Conservation (phyloP, 176 grass and related monocot genomes). For the Calamus simplicifolius region DNA sequence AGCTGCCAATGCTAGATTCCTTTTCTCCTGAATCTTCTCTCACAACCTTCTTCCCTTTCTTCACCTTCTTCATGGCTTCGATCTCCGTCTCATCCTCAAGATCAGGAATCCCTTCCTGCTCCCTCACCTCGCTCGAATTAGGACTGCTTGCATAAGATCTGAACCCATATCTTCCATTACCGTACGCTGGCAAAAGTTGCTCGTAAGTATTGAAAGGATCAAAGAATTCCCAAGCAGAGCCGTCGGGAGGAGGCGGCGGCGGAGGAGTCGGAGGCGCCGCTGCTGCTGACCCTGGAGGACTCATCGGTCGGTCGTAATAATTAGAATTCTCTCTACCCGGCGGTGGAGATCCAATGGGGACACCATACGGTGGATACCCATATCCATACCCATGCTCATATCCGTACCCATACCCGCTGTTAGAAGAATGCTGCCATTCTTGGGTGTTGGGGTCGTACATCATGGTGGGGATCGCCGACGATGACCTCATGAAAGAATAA, state of each 20-base stretch:
- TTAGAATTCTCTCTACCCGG: conserved; percentile 14
- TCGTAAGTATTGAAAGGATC: conserved; percentile 63
- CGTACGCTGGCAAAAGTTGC: conserved; percentile 31
- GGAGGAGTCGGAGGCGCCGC: conserved; percentile 31
- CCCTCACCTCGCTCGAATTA: conserved; percentile 45
- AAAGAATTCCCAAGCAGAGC: conserved; percentile 62
- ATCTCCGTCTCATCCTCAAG: conserved; percentile 67
- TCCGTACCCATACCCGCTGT: conserved; percentile 28
- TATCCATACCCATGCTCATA: conserved; percentile 10
- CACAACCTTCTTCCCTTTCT: conserved; percentile 1
- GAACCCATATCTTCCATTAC: conserved; percentile 3
- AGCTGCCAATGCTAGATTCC: too few relatives aligned
- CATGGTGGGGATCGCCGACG: conserved; percentile 33
- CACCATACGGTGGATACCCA: not conserved
- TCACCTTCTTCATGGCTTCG: conserved; percentile 17
- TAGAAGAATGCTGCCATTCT: conserved; percentile 11
- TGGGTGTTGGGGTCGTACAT: conserved; percentile 26
- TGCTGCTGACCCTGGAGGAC: not conserved
- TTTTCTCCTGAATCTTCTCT: not conserved
- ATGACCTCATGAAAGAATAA: conserved; percentile 34
- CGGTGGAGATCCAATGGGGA: conserved; percentile 2
- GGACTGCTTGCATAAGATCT: conserved; percentile 33
- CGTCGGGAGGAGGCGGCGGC: conserved; percentile 22
- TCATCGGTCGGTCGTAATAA: conserved; percentile 13
- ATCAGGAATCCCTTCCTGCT: conserved; percentile 85